These are phyloP conservation scores for Penicillium sp. DNA, from an alignment of 2,329 filamentous ascomycete species.

Conservation along the genomic window DNA sequence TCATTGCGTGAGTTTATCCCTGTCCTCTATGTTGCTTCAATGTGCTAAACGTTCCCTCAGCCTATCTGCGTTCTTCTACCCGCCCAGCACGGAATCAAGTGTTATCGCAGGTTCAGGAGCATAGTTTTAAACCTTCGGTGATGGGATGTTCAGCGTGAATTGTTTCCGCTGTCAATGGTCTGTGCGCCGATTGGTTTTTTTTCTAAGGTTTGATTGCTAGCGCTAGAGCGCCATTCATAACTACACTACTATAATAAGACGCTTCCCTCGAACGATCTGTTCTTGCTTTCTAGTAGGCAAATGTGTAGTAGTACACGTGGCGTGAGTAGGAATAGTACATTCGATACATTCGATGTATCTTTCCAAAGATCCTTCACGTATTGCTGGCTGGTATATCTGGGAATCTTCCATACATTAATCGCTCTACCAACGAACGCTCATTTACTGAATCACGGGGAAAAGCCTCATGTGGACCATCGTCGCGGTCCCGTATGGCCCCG, in stretches of 20 bases:
- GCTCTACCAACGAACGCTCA: not conserved
- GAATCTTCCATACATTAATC: not conserved
- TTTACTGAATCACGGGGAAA: not conserved
- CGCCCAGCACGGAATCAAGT: constrained; percentile 30
- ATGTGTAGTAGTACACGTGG: not conserved
- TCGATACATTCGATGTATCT: no score
- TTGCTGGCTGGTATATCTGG: not conserved
- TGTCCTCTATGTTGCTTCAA: not conserved
- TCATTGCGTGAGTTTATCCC: constrained; percentile 61
- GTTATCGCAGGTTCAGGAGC: constrained; percentile 24
- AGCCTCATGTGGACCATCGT: not conserved
- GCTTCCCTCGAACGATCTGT: not conserved
- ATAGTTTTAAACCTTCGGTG: not conserved
- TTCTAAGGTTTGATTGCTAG: not conserved
- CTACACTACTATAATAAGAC: not conserved
- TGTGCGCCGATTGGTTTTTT: not conserved
- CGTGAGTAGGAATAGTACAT: not conserved
- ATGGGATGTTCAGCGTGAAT: not conserved
- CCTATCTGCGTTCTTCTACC: constrained; percentile 49
- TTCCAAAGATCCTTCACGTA: not conserved
- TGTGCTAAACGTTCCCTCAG: constrained; percentile 15
- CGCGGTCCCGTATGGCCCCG: not conserved
- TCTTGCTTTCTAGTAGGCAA: not conserved
- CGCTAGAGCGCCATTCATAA: not conserved
- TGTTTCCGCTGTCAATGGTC: not conserved